Conservation (phyloP, 352 stramenopile species). For the Thraustochytrium striatum region DNA sequence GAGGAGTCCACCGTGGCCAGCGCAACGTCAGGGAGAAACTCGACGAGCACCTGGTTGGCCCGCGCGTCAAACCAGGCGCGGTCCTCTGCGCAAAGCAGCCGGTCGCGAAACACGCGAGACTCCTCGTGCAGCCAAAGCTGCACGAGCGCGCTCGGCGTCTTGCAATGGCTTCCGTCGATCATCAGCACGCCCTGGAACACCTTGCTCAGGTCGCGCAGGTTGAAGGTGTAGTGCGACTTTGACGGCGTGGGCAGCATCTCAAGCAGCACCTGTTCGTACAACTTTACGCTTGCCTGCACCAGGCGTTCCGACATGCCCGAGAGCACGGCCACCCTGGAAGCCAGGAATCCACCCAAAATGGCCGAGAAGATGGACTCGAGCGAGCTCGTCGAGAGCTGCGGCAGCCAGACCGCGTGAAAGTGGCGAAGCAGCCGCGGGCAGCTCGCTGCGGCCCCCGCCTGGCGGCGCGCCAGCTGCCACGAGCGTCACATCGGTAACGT, state of each 20-base stretch:
- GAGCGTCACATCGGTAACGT: slow-evolving; percentile 73
- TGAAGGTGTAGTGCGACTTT: slow-evolving; percentile 89
- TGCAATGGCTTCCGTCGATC: slow-evolving; percentile 58
- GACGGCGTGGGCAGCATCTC: slow-evolving; percentile 81
- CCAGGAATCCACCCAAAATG: slow-evolving; percentile 79
- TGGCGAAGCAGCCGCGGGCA: slow-evolving; percentile 74
- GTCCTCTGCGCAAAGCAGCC: slow-evolving; percentile 76
- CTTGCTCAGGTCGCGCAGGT: slow-evolving; percentile 83
- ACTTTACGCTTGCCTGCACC: slow-evolving; percentile 73
- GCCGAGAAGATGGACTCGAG: slow-evolving; percentile 80
- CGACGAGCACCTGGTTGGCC: no score
- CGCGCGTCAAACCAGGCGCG: slow-evolving; percentile 75
- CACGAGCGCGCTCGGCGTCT: slow-evolving; percentile 57
- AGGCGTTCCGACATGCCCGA: slow-evolving; percentile 69
- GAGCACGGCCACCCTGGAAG: slow-evolving; percentile 65
- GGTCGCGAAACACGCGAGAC: slow-evolving; percentile 82
- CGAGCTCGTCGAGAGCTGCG: slow-evolving; percentile 69
- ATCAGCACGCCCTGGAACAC: slow-evolving; percentile 88
- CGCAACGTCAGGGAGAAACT: slow-evolving; percentile 48
- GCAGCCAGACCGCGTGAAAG: slow-evolving; percentile 85
- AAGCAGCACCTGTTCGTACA: slow-evolving; percentile 78
- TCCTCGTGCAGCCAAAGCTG: slow-evolving; percentile 85
- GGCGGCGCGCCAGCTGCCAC: slow-evolving; percentile 74
- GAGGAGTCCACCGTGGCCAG: background rate
- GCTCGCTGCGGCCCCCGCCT: slow-evolving; percentile 74